Conservation (phyloP, 768 basidiomycete genomes). For the Mycena vulgaris region DNA sequence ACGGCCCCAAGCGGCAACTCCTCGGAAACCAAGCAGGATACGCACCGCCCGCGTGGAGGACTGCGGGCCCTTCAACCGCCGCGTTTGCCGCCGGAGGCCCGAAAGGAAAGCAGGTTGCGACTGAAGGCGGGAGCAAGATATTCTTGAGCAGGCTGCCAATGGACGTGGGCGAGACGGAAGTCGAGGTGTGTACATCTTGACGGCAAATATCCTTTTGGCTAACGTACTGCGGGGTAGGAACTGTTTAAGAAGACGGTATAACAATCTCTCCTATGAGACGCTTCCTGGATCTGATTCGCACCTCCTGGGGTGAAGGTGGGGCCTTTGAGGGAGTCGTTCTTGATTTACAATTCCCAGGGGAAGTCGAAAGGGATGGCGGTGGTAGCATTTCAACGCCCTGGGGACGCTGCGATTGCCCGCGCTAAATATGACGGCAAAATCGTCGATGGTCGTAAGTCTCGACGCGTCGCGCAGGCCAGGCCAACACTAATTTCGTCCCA, state of each 20-base stretch:
- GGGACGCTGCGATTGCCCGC: constrained; percentile 75
- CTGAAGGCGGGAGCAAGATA: constrained; percentile 73
- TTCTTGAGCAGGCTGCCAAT: constrained; percentile 74
- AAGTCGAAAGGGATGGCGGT: constrained; percentile 87
- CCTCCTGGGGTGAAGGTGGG: constrained; percentile 57
- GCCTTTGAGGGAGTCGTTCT: constrained; percentile 77
- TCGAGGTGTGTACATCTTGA: constrained; percentile 64
- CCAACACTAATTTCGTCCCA: constrained; percentile 41
- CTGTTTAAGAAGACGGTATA: constrained; percentile 85
- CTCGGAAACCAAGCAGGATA: constrained; percentile 71
- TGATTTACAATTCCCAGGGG: constrained; percentile 84
- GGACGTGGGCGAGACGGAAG: constrained; percentile 79
- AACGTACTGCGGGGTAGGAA: constrained; percentile 62
- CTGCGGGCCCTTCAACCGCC: constrained; percentile 39
- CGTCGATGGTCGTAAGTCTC: constrained; percentile 72
- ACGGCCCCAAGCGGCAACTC: constrained; percentile 68
- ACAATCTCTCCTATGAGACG: constrained; percentile 49
- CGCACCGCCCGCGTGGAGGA: constrained; percentile 75
- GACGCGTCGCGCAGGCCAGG: constrained; percentile 8
- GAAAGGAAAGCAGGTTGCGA: constrained; percentile 49
- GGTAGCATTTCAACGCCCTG: constrained; percentile 74
- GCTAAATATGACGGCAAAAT: constrained; percentile 84
- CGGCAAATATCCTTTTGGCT: not conserved
- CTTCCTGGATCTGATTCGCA: not conserved
- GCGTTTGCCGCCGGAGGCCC: constrained; percentile 6